Evolutionary conservation across 345 rosid species (phyloP), one percentile per base, ranked within the genome.

Genomic region (Eucalyptus sp.): DNA sequence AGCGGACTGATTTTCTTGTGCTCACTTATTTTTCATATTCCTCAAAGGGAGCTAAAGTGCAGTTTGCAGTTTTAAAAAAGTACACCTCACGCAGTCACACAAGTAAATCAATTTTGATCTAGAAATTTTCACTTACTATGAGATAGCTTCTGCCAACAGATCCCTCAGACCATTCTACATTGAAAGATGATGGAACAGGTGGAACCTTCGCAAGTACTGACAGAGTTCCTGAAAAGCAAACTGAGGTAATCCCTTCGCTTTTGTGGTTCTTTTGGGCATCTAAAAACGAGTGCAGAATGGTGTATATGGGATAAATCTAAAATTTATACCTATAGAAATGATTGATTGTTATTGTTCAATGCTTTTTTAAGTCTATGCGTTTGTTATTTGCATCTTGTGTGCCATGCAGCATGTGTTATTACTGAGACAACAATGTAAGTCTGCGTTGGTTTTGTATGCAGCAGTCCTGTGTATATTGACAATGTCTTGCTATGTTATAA

Each of bases 131-230:
- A 14, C 37, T 41, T 90, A 88, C 81, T 68, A 44, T 76, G 84
- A 76, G 84, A 41, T 12, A 22, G 25, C 48, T 86, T 86, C 90
- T 87, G 86, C 86, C 83, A 84, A 88, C 93, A 95, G 98, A 90
- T 89, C 90, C 88, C 89, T 87, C 88, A 90, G 87, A 87, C 52
- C 89, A 51, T 88, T 90, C 93, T 83, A 62, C 90, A 48, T 87
- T 87, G 79, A 91, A 90, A 88, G 93, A 92, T 89, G 89, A 68
- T 89, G 86, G 91, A 76, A 54, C 71, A 90, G 90, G 89, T 89
- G 91, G 89, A 76, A 58, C 90, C 88, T 50, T 88, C 4, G 86
- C 90, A 90, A 88, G 90, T 87, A 89, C 86, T 31, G 94, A 91
- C 87, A 89, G 66, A 89, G 91, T 52, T 90, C 89, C 87, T 87